These are phyloP conservation scores for Ascochyta fabae DNA, from an alignment of 2,329 filamentous ascomycete genomes.

Conservation along the genomic window DNA sequence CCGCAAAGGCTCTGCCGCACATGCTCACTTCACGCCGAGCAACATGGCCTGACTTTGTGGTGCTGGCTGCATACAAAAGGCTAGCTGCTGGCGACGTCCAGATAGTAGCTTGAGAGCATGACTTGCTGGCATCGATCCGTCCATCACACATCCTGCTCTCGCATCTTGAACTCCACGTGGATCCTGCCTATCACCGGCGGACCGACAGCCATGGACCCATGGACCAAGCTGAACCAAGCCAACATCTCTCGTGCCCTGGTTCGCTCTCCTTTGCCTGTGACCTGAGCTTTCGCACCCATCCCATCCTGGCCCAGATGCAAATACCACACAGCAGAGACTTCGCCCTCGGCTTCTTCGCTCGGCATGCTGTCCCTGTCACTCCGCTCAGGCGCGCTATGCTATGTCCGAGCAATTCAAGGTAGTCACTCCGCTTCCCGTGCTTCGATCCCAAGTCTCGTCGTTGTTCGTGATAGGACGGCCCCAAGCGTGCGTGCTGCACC, in stretches of 20 bases:
- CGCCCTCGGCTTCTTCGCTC: neutral
- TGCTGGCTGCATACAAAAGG: neutral
- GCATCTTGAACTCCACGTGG: neutral
- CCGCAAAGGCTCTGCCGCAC: constrained; percentile 10
- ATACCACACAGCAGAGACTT: constrained; percentile 4
- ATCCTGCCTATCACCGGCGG: constrained; percentile 3
- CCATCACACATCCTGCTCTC: neutral
- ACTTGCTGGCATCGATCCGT: constrained; percentile 6
- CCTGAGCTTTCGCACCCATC: constrained; percentile 7
- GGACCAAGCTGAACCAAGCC: neutral
- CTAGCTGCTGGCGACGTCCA: neutral
- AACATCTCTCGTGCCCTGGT: constrained; percentile 1
- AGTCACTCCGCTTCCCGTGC: neutral
- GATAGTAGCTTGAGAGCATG: neutral
- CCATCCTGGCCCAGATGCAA: neutral
- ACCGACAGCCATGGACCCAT: constrained; percentile 1
- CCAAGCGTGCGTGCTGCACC: constrained; percentile 15
- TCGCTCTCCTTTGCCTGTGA: constrained; percentile 6
- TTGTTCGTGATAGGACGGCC: constrained; percentile 12
- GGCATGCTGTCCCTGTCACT: neutral
- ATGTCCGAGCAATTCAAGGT: neutral
- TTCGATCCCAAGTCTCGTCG: neutral
- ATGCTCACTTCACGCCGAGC: constrained; percentile 18
- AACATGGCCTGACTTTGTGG: constrained; percentile 17
- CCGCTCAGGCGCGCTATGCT: neutral